These are phyloP conservation scores for Hirsutella thompsonii DNA, from an alignment of 2,329 filamentous ascomycete genomes.

Conservation along the genomic window DNA sequence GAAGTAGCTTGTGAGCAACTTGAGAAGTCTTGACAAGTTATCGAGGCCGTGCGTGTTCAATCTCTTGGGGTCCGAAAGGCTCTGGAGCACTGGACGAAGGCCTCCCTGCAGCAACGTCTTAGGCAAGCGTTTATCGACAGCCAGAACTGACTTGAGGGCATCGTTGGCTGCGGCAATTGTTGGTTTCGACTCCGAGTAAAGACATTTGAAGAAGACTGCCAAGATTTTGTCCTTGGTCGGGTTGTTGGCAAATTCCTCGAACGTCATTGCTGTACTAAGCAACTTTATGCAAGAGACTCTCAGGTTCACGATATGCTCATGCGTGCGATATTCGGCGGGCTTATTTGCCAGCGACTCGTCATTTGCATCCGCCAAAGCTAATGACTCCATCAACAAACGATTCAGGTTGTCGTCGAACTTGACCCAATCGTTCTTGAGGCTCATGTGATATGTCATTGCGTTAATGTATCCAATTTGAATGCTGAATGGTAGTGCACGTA, in stretches of 20 bases:
- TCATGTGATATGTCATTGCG: slow-evolving; percentile 89
- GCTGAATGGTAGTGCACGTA: slow-evolving; percentile 83
- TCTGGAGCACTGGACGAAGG: slow-evolving; percentile 87
- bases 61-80: slow-evolving; percentile 85
- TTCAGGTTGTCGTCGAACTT: slow-evolving; percentile 87
- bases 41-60: slow-evolving; percentile 82
- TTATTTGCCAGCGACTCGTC: slow-evolving; percentile 90
- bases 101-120: slow-evolving; percentile 94
- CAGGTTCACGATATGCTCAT: slow-evolving; percentile 82
- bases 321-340: slow-evolving; percentile 86
- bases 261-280: slow-evolving; percentile 83
- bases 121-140: slow-evolving; percentile 79
- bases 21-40: slow-evolving; percentile 77
- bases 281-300: slow-evolving; percentile 89
- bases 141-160: slow-evolving; percentile 75
- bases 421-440: slow-evolving; percentile 77
- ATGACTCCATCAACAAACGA: slow-evolving; percentile 79
- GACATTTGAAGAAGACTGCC: slow-evolving; percentile 91
- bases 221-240: slow-evolving; percentile 62
- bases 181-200: slow-evolving; percentile 85
- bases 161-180: slow-evolving; percentile 91
- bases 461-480: slow-evolving; percentile 98
- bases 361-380: slow-evolving; percentile 86
- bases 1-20: slow-evolving; percentile 93
- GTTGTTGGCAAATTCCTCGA: slow-evolving; percentile 77